Evolutionary conservation across 345 rosid species (phyloP), one percentile per base, ranked within the genome.

Genomic region (Pelargonium nanum): DNA sequence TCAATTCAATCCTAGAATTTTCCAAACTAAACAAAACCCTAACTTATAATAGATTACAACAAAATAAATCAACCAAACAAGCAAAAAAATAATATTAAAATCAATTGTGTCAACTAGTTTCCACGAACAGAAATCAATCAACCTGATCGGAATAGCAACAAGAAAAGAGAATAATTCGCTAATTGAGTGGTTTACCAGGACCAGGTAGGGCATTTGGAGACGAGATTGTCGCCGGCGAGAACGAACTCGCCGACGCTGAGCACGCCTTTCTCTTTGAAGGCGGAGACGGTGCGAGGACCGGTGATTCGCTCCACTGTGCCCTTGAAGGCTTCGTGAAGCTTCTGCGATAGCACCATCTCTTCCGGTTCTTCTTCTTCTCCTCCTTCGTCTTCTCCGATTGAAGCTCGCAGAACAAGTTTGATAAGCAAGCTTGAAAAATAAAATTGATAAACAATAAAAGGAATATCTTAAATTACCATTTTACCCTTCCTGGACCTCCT

Each of bases 121-220:
- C 12, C 21, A 20, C 4, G 21, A 58, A 13, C n/a, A 0, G 2
- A 53, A 23, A 22, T 13, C 21, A 2, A 32, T 24, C 2, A 30
- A 19, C 12, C n/a, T n/a, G n/a, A n/a, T n/a, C n/a, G n/a, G n/a
- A n/a, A n/a, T n/a, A n/a, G n/a, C n/a, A n/a, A n/a, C n/a, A n/a
- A n/a, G n/a, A n/a, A n/a, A n/a, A 28, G 48, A 15, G n/a, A 10
- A 28, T 19, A 10, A 56, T 40, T 40, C 12, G 9, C n/a, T n/a
- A n/a, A n/a, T 19, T 10, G 20, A 20, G 32, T 63, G 10, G 52
- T 23, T 57, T 77, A 89, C 99, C 99, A 93, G 25, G 97, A 93
- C 99, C 99, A 90, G 65, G 99, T 93, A 20, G 99, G 99, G 74
- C 99, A 93, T 74, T 93, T 93, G 58, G 96, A 78, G 70, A 90